These are phyloP conservation scores for Diaporthe longicolla DNA, from an alignment of 2,329 filamentous ascomycete species.

Conservation along the genomic window DNA sequence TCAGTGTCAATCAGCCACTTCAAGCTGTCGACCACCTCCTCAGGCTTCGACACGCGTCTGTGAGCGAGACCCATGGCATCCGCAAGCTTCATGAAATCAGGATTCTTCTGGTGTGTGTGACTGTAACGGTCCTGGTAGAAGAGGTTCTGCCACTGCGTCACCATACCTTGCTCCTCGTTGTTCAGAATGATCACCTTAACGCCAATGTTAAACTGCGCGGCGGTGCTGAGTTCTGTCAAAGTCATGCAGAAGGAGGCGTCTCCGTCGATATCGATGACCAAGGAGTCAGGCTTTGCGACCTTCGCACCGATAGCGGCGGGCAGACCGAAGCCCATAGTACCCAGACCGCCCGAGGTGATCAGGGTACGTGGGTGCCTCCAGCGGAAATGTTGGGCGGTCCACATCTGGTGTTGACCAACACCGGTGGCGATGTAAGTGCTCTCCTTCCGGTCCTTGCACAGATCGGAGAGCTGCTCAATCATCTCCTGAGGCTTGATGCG, in stretches of 20 bases:
- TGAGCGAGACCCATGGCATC: conserved; percentile 92
- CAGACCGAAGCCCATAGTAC: conserved; percentile 96
- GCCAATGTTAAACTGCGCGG: conserved; percentile 95
- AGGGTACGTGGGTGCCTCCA: conserved; percentile 93
- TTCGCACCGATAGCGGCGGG: conserved; percentile 96
- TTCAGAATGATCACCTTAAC: conserved; percentile 96
- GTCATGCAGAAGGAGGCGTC: conserved; percentile 99
- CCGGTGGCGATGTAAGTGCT: conserved; percentile 91
- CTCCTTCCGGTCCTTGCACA: conserved; percentile 85
- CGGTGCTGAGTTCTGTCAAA: conserved; percentile 92
- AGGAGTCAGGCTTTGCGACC: conserved; percentile 80
- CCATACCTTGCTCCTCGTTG: conserved; percentile 99
- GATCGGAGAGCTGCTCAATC: conserved; percentile 89
- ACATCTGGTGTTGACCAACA: conserved; percentile 99
- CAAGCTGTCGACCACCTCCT: conserved; percentile 82
- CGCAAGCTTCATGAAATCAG: conserved; percentile 94
- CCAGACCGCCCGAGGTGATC: conserved; percentile 96
- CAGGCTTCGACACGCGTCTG: conserved; percentile 78
- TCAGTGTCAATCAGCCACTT: conserved; percentile 91
- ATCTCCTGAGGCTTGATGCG: conserved; percentile 95
- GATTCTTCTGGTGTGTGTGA: conserved; percentile 94
- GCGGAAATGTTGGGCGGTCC: conserved; percentile 95
- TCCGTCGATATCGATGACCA: conserved; percentile 96
- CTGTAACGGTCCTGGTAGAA: conserved; percentile 96
- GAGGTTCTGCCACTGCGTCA: conserved; percentile 97